Evolutionary conservation across 2,329 filamentous ascomycete genomes (phyloP).

Genomic region (Talaromyces sp.): DNA sequence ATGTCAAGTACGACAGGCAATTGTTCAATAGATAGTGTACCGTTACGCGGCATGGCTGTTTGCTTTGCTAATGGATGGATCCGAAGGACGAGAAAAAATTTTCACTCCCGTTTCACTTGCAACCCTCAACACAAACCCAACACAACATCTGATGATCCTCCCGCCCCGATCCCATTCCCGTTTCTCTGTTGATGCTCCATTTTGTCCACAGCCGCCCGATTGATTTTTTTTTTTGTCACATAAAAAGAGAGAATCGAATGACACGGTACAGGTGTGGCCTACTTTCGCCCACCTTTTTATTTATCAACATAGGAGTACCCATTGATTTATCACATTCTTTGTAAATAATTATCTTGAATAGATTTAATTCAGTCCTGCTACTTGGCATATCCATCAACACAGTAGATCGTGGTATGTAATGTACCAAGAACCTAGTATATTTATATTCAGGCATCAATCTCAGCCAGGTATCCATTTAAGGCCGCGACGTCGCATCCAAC

Average conservation of each 20-base stretch:
- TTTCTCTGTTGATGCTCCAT: neutral
- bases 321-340: too few species aligned
- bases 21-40: constrained; percentile 17
- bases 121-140: neutral
- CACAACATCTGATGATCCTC: neutral
- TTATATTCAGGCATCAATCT: too few species aligned
- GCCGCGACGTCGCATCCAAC: too few species aligned
- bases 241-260: constrained; percentile 5
- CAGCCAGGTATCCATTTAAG: too few species aligned
- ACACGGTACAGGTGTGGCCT: constrained; percentile 25
- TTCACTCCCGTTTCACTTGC: neutral
- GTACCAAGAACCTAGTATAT: too few species aligned
- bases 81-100: constrained; percentile 8
- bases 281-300: constrained; percentile 28
- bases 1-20: constrained; percentile 5
- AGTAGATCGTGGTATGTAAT: too few species aligned
- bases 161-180: neutral
- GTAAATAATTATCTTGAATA: too few species aligned
- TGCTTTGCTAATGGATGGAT: constrained; percentile 1
- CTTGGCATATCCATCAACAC: too few species aligned
- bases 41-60: constrained; percentile 9
- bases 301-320: too few species aligned
- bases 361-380: too few species aligned
- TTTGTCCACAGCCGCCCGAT: neutral
- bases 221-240: neutral